Evolutionary conservation across 768 basidiomycete species (phyloP).

Genomic region (Crepidotus variabilis): DNA sequence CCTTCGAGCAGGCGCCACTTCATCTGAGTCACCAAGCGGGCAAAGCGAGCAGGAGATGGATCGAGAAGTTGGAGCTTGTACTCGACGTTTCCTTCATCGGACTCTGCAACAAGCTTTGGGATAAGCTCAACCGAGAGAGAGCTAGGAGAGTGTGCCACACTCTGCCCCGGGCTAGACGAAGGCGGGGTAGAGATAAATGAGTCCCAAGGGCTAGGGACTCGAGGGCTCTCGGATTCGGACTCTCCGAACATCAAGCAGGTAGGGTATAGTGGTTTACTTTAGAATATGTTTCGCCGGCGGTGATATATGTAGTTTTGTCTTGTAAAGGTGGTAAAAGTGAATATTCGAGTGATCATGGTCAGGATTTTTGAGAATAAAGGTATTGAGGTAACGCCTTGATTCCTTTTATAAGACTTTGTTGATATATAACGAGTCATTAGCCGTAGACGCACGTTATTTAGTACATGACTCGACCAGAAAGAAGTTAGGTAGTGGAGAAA

Average conservation of each 20-base stretch:
- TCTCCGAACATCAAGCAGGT: slow-evolving; percentile 70
- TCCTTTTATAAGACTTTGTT: neutral
- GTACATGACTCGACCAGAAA: slow-evolving; percentile 3
- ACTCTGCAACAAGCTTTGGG: slow-evolving; percentile 73
- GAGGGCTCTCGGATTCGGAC: slow-evolving; percentile 74
- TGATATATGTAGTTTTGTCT: slow-evolving; percentile 10
- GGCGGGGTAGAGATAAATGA: slow-evolving; percentile 59
- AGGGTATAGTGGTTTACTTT: neutral
- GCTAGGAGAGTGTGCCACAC: slow-evolving; percentile 26
- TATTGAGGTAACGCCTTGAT: slow-evolving; percentile 1
- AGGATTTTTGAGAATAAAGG: slow-evolving; percentile 6
- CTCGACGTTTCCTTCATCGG: slow-evolving; percentile 86
- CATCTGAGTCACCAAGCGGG: slow-evolving; percentile 87
- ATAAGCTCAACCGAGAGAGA: slow-evolving; percentile 33
- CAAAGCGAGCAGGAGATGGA: slow-evolving; percentile 73
- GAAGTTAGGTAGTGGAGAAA: neutral
- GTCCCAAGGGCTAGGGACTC: slow-evolving; percentile 83
- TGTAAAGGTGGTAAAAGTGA: slow-evolving; percentile 8
- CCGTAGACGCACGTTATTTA: neutral
- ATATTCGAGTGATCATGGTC: slow-evolving; percentile 31
- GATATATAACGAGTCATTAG: slow-evolving; percentile 1
- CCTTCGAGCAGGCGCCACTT: slow-evolving; percentile 93
- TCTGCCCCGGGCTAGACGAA: slow-evolving; percentile 25
- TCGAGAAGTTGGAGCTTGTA: slow-evolving; percentile 90
- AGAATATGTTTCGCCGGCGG: slow-evolving; percentile 8